Evolutionary conservation across 2,329 filamentous ascomycete species (phyloP).

Genomic region (Catunica adiposa): DNA sequence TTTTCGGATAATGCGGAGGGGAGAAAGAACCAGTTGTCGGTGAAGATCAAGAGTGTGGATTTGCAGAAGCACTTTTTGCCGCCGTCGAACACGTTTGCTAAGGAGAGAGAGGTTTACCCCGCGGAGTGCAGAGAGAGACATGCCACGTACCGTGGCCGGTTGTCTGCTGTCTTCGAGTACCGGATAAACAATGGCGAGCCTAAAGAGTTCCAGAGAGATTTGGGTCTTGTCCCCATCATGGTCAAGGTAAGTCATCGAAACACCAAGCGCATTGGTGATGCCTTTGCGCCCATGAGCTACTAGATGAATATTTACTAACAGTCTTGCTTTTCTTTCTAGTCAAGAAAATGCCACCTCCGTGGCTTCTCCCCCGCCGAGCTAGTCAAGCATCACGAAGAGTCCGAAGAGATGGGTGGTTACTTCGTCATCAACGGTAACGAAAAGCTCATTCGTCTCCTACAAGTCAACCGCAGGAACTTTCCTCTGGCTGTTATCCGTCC

Average conservation of each 20-base stretch:
- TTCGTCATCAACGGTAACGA: constrained; percentile 97
- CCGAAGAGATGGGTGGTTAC: constrained; percentile 90
- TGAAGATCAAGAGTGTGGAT: constrained; percentile 66
- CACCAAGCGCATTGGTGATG: neutral
- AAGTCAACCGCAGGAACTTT: constrained; percentile 81
- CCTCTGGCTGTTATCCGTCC: constrained; percentile 86
- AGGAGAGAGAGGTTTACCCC: constrained; percentile 72
- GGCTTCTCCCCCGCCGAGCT: constrained; percentile 68
- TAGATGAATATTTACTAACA: constrained; percentile 2
- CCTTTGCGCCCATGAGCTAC: neutral
- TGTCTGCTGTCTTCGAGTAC: constrained; percentile 71
- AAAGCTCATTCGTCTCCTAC: constrained; percentile 84
- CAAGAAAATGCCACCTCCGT: constrained; percentile 80
- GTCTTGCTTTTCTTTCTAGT: constrained; percentile 31
- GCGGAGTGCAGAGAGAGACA: constrained; percentile 91
- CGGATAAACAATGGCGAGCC: constrained; percentile 75
- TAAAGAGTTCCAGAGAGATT: constrained; percentile 64
- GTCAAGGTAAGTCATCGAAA: constrained; percentile 48
- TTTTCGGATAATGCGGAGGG: constrained; percentile 58
- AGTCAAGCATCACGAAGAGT: constrained; percentile 79
- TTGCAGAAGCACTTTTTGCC: constrained; percentile 71
- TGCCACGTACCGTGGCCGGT: constrained; percentile 73
- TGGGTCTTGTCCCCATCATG: constrained; percentile 88
- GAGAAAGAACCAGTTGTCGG: constrained; percentile 55
- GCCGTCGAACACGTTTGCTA: constrained; percentile 65